Base-by-base conservation (phyloP, 805 yeast genomes). In the Saturnispora hagleri region DNA sequence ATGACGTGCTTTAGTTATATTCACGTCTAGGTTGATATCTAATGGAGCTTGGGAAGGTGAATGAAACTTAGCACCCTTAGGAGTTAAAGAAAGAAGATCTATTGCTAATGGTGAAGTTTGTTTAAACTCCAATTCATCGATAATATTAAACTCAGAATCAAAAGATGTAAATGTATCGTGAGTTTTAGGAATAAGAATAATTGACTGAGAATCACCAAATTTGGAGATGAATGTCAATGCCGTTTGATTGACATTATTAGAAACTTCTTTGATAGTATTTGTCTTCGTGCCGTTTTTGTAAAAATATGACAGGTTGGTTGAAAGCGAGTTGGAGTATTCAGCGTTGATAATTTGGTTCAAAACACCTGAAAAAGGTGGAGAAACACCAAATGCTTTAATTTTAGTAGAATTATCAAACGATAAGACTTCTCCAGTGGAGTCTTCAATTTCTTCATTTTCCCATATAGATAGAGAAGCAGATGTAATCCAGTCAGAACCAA, bases 401-500 rank as follows among this genome's bases (percentile, higher is more conserved):
- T 60, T 57, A 7, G 70, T 63, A 6, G 64, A 46, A 53, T 68
- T 69, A 26, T 61, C 64, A 50, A 55, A 56, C 4, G 57, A 36
- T 1, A 61, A 35, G 1, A 77, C 56, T 10, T 65, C 62, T 52
- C 83, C 84, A 5, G 58, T 48, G 38, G 75, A 66, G 18, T 61
- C 59, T 10, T 58, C 66, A 28, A 81, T 70, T 12, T 67, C 56
- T 1, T 61, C 57, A 49, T 72, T 71, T 62, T 80, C 82, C 77
- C 81, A 82, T 18, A 79, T 68, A 40, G 77, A 69, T 33, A 82
- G 58, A 54, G 74, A 77, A 12, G 81, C 86, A 27, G 82, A 68
- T 15, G 80, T 66, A 46, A 81, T 73, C 89, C 89, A 82, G 61
- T 80, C 78, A 20, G 74, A 69, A 1, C 79, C 79, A 46, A 72